These are phyloP conservation scores for Aspergillus kassunensis DNA, from an alignment of 495 filamentous ascomycete genomes.

Conservation along the genomic window DNA sequence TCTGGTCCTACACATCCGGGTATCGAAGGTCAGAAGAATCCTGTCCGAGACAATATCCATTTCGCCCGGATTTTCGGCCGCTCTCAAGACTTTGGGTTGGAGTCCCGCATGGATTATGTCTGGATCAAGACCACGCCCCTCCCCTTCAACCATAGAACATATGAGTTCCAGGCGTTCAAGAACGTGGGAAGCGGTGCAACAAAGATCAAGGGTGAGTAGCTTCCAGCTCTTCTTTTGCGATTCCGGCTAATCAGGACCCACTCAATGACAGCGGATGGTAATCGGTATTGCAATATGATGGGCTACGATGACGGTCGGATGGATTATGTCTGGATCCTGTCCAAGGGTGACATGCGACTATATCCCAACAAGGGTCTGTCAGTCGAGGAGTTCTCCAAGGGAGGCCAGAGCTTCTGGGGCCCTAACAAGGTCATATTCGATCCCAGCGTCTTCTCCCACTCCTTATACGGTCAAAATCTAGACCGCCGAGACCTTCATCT, in stretches of 20 bases:
- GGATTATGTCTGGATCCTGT: slow-evolving; percentile 8
- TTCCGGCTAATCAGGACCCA: neutral
- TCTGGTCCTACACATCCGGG: slow-evolving; percentile 1
- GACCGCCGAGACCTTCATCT: slow-evolving; percentile 6
- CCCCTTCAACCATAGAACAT: neutral
- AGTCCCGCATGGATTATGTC: neutral
- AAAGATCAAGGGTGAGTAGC: slow-evolving; percentile 1
- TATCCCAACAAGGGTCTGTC: neutral
- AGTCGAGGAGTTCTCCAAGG: neutral
- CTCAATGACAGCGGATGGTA: neutral
- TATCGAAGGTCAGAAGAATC: neutral
- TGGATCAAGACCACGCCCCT: neutral
- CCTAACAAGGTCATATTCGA: neutral
- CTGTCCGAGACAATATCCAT: neutral
- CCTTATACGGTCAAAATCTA: neutral
- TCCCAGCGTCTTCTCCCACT: too few relatives aligned
- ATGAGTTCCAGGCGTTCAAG: neutral
- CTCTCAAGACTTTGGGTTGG: neutral
- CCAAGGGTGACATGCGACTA: neutral
- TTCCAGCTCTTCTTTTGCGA: neutral
- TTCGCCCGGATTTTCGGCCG: slow-evolving; percentile 1
- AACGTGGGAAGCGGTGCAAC: neutral
- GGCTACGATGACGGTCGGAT: neutral
- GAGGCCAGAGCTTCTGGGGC: neutral
- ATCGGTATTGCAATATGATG: slow-evolving; percentile 8